Base-by-base conservation (phyloP, 768 basidiomycete genomes). In the Mycena galopus region DNA sequence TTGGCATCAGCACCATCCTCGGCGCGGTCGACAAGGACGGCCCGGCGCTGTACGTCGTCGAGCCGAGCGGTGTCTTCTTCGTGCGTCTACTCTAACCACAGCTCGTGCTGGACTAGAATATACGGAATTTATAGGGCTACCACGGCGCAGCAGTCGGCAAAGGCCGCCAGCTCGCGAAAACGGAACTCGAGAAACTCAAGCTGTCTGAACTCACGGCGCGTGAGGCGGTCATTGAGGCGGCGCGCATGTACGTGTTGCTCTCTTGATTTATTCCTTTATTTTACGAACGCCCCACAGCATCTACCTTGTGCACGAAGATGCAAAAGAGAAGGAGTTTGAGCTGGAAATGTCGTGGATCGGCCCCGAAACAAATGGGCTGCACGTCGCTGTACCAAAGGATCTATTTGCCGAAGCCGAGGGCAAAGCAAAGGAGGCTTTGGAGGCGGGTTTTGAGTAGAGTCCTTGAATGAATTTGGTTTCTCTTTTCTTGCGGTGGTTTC, bases 331-430 rank as follows among this genome's bases (percentile, higher is more conserved):
- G 80, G 95, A 97, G 60, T 99, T 99, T 74, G 98, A 99, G 80
- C 89, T 99, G 30, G 98, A 99, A 83, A 90, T 99, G 88, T 94
- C 96, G 39, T 99, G 98, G 98, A 92, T 98, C 69, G 91, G 96
- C 44, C 88, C 90, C 37, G 95, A 97, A 83, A 94, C 93, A 35
- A 90, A 91, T 33, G 91, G 91, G 64, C 80, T 92, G 58, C 96
- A 98, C 82, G 86, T 90, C 29, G 89, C 91, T 29, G 95, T 99
- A 65, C 98, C 98, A 57, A 88, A 88, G 71, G 96, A 96, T 35
- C 85, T 98, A 69, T 86, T 92, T 53, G 88, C 89, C 27, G 96
- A 97, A 79, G 98, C 97, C 33, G 94, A 98, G 80, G 86, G 85
- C 67, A 92, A 93, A 81, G 98, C 96, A 23, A 96, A 94, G 85